Conservation (phyloP, 805 yeast species). For the Ogataea paraovalis region DNA sequence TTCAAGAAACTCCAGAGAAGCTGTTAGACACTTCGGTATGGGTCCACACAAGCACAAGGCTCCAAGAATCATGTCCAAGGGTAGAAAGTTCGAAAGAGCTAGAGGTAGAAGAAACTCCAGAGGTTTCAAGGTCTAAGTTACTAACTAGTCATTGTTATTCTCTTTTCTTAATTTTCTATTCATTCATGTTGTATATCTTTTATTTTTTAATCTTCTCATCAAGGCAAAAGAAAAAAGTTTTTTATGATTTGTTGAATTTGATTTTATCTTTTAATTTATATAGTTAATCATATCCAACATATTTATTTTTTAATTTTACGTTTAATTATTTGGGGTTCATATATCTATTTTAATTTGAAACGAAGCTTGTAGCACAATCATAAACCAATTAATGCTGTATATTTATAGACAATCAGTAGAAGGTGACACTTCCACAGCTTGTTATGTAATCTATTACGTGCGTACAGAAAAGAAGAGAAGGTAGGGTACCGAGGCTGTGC, state of each 20-base stretch:
- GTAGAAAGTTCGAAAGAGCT: slow-evolving; percentile 99
- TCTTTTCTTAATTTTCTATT: neutral
- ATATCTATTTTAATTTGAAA: neutral
- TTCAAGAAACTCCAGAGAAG: slow-evolving; percentile 98
- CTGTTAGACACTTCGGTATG: slow-evolving; percentile 99
- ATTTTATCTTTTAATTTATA: slow-evolving; percentile 1
- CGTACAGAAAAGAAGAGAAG: too few species aligned
- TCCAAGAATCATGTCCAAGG: slow-evolving; percentile 95
- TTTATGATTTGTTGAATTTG: neutral
- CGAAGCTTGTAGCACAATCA: too few species aligned
- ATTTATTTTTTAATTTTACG: neutral
- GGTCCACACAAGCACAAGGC: slow-evolving; percentile 99
- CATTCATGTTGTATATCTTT: neutral
- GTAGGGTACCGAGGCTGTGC: too few species aligned
- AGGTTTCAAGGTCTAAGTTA: slow-evolving; percentile 98
- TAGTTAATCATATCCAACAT: neutral
- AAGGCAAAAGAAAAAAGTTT: neutral
- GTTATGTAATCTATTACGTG: too few species aligned
- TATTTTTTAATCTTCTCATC: neutral
- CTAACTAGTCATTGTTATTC: slow-evolving; percentile 1
- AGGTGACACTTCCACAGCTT: too few species aligned
- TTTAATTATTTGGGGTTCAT: neutral
- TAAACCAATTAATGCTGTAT: too few species aligned
- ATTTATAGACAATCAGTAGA: too few species aligned
- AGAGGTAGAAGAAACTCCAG: slow-evolving; percentile 99